Evolutionary conservation across 148 eudicot species (phyloP).

Genomic region (Amaranthus palmeri): DNA sequence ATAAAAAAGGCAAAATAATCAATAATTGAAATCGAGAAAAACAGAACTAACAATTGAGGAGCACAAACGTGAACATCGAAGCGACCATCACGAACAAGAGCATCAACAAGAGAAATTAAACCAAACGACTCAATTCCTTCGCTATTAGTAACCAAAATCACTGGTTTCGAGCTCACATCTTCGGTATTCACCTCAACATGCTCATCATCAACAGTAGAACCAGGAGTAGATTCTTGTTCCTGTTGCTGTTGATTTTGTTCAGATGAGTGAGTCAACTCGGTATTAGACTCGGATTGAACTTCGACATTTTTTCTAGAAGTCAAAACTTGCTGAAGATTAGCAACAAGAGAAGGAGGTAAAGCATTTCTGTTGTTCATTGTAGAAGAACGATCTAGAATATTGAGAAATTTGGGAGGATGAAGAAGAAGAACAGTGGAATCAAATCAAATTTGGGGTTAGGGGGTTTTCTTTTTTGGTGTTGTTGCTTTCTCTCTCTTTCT

Average conservation of each 20-base stretch:
- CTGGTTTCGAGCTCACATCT: conserved; percentile 32
- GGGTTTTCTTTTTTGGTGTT: background rate
- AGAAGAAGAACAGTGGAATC: conserved; percentile 7
- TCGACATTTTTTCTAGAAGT: conserved; percentile 28
- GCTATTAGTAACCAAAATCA: conserved; percentile 66
- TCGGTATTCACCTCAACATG: conserved; percentile 19
- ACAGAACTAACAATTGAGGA: conserved; percentile 67
- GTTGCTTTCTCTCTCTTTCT: background rate
- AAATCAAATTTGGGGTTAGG: background rate
- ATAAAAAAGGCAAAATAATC: background rate
- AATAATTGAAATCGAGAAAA: background rate
- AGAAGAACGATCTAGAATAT: conserved; percentile 3
- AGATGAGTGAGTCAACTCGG: conserved; percentile 20
- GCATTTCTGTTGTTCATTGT: conserved; percentile 33
- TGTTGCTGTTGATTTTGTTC: background rate
- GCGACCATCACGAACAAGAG: conserved; percentile 49
- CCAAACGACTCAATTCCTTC: conserved; percentile 90
- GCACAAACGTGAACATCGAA: conserved; percentile 74
- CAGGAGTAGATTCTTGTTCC: background rate
- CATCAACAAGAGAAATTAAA: conserved; percentile 48
- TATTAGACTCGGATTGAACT: conserved; percentile 10
- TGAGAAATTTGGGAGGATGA: background rate
- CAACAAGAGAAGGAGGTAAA: conserved; percentile 54
- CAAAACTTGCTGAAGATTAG: conserved; percentile 60
- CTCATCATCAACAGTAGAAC: background rate